Evolutionary conservation across 2,329 filamentous ascomycete genomes (phyloP).

Genomic region (Ophiostoma australiae): DNA sequence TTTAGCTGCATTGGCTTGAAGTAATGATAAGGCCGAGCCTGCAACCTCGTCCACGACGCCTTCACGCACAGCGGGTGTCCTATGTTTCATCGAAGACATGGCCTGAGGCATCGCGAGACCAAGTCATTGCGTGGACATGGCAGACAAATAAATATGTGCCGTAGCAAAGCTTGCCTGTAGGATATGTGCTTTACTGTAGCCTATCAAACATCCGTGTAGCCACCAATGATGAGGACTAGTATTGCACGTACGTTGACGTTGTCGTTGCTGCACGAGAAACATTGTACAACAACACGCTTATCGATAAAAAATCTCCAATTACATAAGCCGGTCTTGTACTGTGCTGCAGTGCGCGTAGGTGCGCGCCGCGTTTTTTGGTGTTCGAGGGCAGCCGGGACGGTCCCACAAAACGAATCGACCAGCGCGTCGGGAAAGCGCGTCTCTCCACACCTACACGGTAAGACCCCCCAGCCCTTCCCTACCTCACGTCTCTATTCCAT

Average conservation of each 20-base stretch:
- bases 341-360: background rate
- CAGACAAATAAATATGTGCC: no score
- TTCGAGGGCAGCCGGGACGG: conserved; percentile 15
- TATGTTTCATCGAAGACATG: no score
- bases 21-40: no score
- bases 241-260: background rate
- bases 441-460: conserved; percentile 16
- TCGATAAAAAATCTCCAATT: background rate
- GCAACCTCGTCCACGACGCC: no score
- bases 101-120: no score
- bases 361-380: conserved; percentile 21
- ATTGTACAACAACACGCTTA: background rate
- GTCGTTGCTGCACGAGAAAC: background rate
- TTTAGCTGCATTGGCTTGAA: no score
- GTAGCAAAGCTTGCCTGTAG: no score
- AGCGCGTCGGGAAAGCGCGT: conserved; percentile 23
- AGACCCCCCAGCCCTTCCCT: conserved; percentile 5
- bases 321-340: background rate
- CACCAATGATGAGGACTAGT: background rate
- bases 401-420: conserved; percentile 17
- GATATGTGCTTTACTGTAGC: no score
- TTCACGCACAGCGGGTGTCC: no score
- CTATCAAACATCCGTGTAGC: no score
- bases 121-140: no score
- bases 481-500: background rate